These are phyloP conservation scores for Penicillium sp. DNA, from an alignment of 2,329 filamentous ascomycete species.

Conservation along the genomic window DNA sequence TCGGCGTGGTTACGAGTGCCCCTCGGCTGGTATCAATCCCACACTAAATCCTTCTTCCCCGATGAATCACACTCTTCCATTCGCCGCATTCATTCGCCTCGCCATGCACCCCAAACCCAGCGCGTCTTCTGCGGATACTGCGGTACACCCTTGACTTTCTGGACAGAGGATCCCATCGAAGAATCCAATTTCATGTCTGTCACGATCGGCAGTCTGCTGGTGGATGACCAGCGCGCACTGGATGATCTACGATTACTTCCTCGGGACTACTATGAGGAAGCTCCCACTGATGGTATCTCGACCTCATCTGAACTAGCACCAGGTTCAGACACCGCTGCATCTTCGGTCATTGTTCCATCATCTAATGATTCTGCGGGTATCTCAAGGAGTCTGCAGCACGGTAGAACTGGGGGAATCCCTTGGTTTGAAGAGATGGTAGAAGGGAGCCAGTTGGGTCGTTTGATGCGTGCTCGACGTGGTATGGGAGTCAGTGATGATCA, in stretches of 20 bases:
- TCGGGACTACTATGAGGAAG: constrained; percentile 42
- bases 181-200: constrained; percentile 79
- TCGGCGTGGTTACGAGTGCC: constrained; percentile 82
- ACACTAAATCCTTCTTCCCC: constrained; percentile 71
- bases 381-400: constrained; percentile 39
- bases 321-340: constrained; percentile 4
- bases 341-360: constrained; percentile 26
- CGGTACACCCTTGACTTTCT: constrained; percentile 79
- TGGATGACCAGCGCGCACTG: constrained; percentile 68
- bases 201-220: constrained; percentile 72
- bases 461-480: constrained; percentile 60
- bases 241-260: constrained; percentile 75
- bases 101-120: constrained; percentile 58
- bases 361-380: constrained; percentile 20
- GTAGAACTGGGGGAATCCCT: constrained; percentile 60
- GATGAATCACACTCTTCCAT: constrained; percentile 72
- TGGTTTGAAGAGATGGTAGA: constrained; percentile 85
- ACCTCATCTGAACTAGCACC: constrained; percentile 15
- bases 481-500: constrained; percentile 64
- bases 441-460: constrained; percentile 68
- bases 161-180: constrained; percentile 69
- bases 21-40: constrained; percentile 74
- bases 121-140: constrained; percentile 90
- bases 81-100: constrained; percentile 65
- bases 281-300: constrained; percentile 11